phyloP scores from a whole-genome alignment of 345 rosid species.

The Corchorus capsularis region DNA sequence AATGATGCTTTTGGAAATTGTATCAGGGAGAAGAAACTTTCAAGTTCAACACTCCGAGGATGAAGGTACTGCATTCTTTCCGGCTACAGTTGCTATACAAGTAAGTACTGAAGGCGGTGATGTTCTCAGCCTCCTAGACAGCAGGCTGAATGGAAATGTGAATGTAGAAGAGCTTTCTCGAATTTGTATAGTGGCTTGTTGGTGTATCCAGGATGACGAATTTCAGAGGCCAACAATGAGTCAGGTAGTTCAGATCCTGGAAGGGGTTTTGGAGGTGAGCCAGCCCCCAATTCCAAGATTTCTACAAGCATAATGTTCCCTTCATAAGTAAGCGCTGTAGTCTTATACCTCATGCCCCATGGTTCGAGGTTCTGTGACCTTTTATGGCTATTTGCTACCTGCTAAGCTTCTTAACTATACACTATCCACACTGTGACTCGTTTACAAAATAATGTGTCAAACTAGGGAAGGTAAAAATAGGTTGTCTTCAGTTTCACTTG shows the following conservation, averaged over 20 bases:
- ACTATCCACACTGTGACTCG: no score
- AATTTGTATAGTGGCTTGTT: slow-evolving; percentile 70
- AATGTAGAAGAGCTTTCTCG: slow-evolving; percentile 62
- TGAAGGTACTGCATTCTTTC: slow-evolving; percentile 54
- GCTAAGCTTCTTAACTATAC: no score
- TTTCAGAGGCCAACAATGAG: slow-evolving; percentile 72
- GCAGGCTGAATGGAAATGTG: slow-evolving; percentile 42
- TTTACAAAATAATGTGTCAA: no score
- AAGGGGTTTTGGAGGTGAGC: slow-evolving; percentile 63
- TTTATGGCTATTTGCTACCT: no score
- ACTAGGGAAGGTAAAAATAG: no score
- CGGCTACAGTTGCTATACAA: slow-evolving; percentile 53
- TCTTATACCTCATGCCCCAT: no score
- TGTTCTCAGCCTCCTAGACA: slow-evolving; percentile 53
- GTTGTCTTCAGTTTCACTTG: no score
- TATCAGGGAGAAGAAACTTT: slow-evolving; percentile 77
- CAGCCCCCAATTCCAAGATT: slow-evolving; percentile 62
- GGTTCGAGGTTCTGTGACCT: no score
- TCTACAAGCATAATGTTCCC: slow-evolving; percentile 42
- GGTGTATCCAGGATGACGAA: slow-evolving; percentile 94
- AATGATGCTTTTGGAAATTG: slow-evolving; percentile 81
- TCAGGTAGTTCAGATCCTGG: slow-evolving; percentile 84
- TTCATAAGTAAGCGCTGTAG: no score
- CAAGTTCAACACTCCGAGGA: slow-evolving; percentile 56
- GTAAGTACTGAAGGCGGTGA: slow-evolving; percentile 51